Conservation (phyloP, 805 yeast genomes). For the Wickerhamiella galacta region DNA sequence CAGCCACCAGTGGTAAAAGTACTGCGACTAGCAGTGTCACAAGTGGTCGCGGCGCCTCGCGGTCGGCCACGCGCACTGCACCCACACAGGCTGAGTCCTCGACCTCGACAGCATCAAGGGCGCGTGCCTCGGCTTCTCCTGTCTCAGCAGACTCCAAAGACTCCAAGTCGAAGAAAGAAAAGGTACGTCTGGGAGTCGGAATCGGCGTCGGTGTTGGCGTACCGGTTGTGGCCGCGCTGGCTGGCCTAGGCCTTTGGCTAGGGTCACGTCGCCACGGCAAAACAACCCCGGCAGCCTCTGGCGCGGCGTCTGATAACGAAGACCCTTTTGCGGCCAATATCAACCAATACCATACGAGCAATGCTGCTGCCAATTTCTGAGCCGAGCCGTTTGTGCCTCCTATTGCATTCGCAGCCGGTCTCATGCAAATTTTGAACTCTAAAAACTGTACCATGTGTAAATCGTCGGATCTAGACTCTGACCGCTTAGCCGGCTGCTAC, state of each 20-base stretch:
- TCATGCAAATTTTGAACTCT: too few species aligned
- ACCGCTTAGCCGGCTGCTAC: too few species aligned
- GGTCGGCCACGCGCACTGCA: not conserved
- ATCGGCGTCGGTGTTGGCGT: conserved; percentile 59
- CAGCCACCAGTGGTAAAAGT: too few species aligned
- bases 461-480: too few species aligned
- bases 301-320: conserved; percentile 15
- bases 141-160: conserved; percentile 1
- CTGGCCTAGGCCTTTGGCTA: conserved; percentile 8
- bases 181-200: conserved; percentile 32
- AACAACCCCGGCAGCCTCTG: conserved; percentile 5
- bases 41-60: not conserved
- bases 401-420: too few species aligned
- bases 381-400: too few species aligned
- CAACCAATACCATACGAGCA: conserved; percentile 23
- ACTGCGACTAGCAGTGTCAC: not conserved
- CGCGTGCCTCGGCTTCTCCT: conserved; percentile 1
- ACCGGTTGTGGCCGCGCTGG: conserved; percentile 34
- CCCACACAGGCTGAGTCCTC: not conserved
- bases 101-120: not conserved
- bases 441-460: too few species aligned
- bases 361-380: conserved; percentile 23
- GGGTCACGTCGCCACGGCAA: conserved; percentile 10
- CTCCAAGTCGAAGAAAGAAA: not conserved
- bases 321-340: conserved; percentile 23